Percentiles rank a stretch among this genome's conserved stretches.
These are phyloP conservation scores for Stenocarpella maydis DNA, from an alignment of 2,329 filamentous ascomycete species.

Conservation along the genomic window DNA sequence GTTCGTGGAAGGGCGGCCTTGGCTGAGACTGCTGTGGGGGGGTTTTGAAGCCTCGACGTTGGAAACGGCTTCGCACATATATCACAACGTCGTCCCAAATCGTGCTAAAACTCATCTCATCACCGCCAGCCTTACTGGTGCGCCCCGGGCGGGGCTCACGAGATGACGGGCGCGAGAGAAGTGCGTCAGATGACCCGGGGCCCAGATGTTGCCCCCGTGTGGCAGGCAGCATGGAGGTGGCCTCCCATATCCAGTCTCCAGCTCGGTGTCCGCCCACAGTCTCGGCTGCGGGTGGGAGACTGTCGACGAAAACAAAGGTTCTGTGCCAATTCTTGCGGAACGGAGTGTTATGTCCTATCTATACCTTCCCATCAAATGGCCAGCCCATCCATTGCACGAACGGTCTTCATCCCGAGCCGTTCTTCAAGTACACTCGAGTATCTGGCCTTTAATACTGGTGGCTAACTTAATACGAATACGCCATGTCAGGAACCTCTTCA, in stretches of 20 bases:
- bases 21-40: constrained; percentile 12
- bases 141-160: too few relatives aligned
- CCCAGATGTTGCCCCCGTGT: neutral
- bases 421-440: too few relatives aligned
- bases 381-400: too few relatives aligned
- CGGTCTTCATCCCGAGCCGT: too few relatives aligned
- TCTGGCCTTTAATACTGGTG: too few relatives aligned
- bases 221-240: neutral
- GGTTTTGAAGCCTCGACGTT: neutral
- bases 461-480: too few relatives aligned
- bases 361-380: too few relatives aligned
- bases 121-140: neutral
- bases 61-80: neutral
- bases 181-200: neutral
- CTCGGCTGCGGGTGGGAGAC: too few relatives aligned
- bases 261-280: neutral
- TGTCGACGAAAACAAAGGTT: too few relatives aligned
- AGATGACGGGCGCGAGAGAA: neutral
- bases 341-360: too few relatives aligned
- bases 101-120: constrained; percentile 13
- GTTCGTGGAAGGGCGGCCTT: neutral
- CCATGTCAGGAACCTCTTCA: too few relatives aligned
- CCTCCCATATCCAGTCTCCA: neutral
- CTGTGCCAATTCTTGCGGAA: too few relatives aligned
- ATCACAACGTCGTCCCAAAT: constrained; percentile 2